Percentiles rank a stretch among this genome's conserved stretches.
These are phyloP conservation scores for Colletotrichum orbiculare DNA, from an alignment of 2,329 filamentous ascomycete species.

Conservation along the genomic window DNA sequence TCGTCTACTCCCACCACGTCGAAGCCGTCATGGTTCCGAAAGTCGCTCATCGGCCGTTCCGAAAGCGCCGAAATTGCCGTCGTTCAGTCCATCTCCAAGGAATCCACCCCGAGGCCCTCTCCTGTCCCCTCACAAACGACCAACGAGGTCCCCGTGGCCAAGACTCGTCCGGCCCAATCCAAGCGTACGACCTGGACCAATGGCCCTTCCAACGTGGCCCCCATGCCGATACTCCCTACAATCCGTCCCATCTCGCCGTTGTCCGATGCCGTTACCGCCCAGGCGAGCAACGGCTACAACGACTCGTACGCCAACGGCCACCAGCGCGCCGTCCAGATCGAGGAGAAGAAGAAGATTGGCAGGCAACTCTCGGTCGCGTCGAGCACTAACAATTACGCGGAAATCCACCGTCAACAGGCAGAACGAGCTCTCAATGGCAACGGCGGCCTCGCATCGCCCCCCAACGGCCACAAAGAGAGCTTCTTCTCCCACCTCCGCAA, in stretches of 20 bases:
- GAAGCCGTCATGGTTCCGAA: slow-evolving; percentile 97
- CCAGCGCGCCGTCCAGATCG: slow-evolving; percentile 47
- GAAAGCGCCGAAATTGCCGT: slow-evolving; percentile 73
- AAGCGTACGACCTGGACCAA: slow-evolving; percentile 97
- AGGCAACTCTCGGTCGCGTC: slow-evolving; percentile 93
- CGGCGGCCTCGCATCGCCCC: slow-evolving; percentile 79
- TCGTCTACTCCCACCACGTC: slow-evolving; percentile 70
- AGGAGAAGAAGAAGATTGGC: slow-evolving; percentile 89
- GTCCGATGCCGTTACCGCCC: slow-evolving; percentile 91
- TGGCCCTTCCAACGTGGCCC: slow-evolving; percentile 80
- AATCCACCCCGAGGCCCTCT: slow-evolving; percentile 57
- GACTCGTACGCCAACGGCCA: slow-evolving; percentile 53
- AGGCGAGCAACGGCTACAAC: slow-evolving; percentile 74
- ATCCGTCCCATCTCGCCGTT: slow-evolving; percentile 96
- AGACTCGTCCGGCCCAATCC: slow-evolving; percentile 64
- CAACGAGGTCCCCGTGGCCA: slow-evolving; percentile 55
- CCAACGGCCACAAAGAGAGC: slow-evolving; percentile 87
- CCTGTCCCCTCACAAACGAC: slow-evolving; percentile 55
- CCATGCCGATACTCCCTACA: slow-evolving; percentile 95
- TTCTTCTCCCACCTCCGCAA: slow-evolving; percentile 99
- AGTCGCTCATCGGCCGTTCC: slow-evolving; percentile 87
- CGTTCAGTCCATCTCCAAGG: slow-evolving; percentile 59
- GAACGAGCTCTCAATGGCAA: slow-evolving; percentile 90
- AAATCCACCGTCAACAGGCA: slow-evolving; percentile 89
- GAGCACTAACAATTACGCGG: slow-evolving; percentile 91